phyloP scores from a whole-genome alignment of 306 rosid species.

The Betula pendula region DNA sequence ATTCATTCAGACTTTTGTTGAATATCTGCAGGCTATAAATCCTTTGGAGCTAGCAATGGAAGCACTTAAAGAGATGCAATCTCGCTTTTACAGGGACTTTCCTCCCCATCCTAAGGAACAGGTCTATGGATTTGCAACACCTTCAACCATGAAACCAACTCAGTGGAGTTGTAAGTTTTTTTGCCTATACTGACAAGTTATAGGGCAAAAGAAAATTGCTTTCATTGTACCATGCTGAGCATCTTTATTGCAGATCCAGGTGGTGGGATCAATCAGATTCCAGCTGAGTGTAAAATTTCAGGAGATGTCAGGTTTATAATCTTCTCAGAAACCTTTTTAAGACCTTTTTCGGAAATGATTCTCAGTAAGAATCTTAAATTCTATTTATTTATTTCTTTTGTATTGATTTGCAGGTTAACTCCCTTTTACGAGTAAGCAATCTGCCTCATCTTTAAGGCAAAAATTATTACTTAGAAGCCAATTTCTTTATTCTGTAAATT shows the following conservation, averaged over 20 bases:
- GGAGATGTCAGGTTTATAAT: conserved; percentile 89
- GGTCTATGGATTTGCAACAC: conserved; percentile 81
- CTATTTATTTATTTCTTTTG: conserved; percentile 10
- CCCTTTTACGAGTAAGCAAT: conserved; percentile 88
- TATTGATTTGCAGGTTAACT: conserved; percentile 67
- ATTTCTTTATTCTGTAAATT: conserved; percentile 9
- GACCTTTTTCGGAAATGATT: conserved; percentile 15
- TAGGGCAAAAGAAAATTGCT: neutral
- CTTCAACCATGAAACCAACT: conserved; percentile 98
- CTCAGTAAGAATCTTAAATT: conserved; percentile 19
- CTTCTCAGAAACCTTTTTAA: conserved; percentile 18
- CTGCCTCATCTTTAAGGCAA: conserved; percentile 27
- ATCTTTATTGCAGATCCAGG: conserved; percentile 68
- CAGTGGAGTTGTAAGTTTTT: conserved; percentile 90
- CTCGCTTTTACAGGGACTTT: conserved; percentile 72
- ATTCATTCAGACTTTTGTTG: conserved; percentile 20
- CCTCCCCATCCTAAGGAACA: conserved; percentile 92
- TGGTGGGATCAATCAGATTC: conserved; percentile 97
- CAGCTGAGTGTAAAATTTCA: conserved; percentile 82
- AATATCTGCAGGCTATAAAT: conserved; percentile 74
- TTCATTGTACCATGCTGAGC: conserved; percentile 7
- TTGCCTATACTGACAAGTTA: conserved; percentile 1
- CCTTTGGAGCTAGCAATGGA: conserved; percentile 90
- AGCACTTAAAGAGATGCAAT: conserved; percentile 81
- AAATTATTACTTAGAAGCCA: conserved; percentile 22